phyloP scores from a whole-genome alignment of 1,284 basidiomycete species.

The Cerrena zonata region DNA sequence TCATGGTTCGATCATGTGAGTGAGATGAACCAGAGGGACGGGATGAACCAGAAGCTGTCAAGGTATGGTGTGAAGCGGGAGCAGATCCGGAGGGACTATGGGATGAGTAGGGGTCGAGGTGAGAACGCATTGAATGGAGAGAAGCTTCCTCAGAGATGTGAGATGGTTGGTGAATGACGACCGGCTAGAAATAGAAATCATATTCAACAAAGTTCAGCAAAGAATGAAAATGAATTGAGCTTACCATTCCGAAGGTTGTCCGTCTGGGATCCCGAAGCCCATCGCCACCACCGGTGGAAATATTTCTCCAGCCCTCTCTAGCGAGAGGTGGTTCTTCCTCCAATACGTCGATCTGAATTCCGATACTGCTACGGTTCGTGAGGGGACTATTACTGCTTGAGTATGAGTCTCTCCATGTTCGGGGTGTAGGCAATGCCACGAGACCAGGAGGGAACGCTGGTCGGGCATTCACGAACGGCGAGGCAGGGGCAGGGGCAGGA shows the following conservation, averaged over 20 bases:
- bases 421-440: constrained; percentile 28
- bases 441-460: constrained; percentile 47
- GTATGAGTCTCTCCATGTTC: constrained; percentile 39
- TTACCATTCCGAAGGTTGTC: constrained; percentile 56
- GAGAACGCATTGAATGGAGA: constrained; percentile 54
- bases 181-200: constrained; percentile 24
- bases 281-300: constrained; percentile 34
- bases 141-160: constrained; percentile 53
- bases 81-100: constrained; percentile 48
- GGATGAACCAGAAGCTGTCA: constrained; percentile 43
- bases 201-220: constrained; percentile 2
- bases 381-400: constrained; percentile 15
- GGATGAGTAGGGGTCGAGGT: constrained; percentile 39
- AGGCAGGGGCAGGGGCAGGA: constrained; percentile 49
- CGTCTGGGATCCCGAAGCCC: constrained; percentile 33
- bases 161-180: constrained; percentile 38
- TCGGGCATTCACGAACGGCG: constrained; percentile 41
- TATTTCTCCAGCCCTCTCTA: constrained; percentile 48
- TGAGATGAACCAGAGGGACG: constrained; percentile 42
- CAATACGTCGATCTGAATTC: constrained; percentile 49
- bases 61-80: constrained; percentile 36
- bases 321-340: constrained; percentile 61
- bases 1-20: constrained; percentile 32
- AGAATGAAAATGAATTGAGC: constrained; percentile 20
- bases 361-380: constrained; percentile 24